Percentiles rank a stretch among this genome's conserved stretches.
These are phyloP conservation scores for Starmerella bombicola DNA, from an alignment of 805 yeast genomes.

Conservation along the genomic window DNA sequence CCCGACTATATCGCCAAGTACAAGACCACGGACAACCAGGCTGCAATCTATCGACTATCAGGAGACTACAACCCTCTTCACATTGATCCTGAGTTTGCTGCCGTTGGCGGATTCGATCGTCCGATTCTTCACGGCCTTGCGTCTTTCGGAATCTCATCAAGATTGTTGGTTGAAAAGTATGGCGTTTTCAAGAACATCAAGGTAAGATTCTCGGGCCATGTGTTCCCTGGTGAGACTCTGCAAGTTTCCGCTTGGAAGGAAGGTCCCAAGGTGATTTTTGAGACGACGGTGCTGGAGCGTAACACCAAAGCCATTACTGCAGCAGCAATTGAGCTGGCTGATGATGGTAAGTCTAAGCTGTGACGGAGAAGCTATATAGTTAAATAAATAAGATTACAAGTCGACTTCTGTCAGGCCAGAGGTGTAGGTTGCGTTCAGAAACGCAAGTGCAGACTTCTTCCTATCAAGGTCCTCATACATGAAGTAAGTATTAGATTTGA, in stretches of 20 bases:
- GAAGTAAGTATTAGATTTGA: too few species aligned
- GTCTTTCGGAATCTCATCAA: slow-evolving; percentile 69
- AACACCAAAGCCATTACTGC: slow-evolving; percentile 65
- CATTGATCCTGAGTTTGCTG: slow-evolving; percentile 83
- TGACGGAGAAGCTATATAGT: too few species aligned
- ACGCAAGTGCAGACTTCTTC: too few species aligned
- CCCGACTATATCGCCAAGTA: slow-evolving; percentile 58
- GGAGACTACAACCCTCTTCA: slow-evolving; percentile 95
- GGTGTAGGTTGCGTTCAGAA: too few species aligned
- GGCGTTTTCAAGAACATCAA: slow-evolving; percentile 78
- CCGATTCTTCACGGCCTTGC: slow-evolving; percentile 94
- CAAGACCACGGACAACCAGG: slow-evolving; percentile 57
- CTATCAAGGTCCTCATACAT: too few species aligned
- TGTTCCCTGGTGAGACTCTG: slow-evolving; percentile 88
- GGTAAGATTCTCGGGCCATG: slow-evolving; percentile 81
- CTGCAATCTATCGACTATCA: slow-evolving; percentile 78
- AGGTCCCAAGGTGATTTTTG: slow-evolving; percentile 60
- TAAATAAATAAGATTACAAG: not conserved
- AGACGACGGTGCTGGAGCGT: slow-evolving; percentile 69
- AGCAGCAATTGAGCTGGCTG: slow-evolving; percentile 62
- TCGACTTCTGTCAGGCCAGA: too few species aligned
- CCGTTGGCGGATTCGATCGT: slow-evolving; percentile 66
- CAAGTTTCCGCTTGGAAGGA: slow-evolving; percentile 74
- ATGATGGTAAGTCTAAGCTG: slow-evolving; percentile 22
- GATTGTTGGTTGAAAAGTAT: slow-evolving; percentile 61